Base-by-base conservation (phyloP, 352 stramenopile species). In the Globisporangium cederbergense region DNA sequence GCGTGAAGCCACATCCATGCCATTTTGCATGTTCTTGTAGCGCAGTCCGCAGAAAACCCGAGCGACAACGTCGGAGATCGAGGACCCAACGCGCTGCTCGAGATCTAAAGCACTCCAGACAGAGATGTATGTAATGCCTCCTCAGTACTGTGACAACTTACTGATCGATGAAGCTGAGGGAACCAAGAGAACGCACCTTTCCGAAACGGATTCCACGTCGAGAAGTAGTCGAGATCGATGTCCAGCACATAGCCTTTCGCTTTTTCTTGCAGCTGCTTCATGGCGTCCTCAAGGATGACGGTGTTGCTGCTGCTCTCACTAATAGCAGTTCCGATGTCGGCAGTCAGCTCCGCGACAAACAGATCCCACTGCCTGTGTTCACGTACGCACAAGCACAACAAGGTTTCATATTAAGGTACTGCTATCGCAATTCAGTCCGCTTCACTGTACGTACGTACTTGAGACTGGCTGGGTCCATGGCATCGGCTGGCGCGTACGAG, bases 151-250 rank as follows among this genome's bases (percentile, higher is more conserved):
- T 36, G 32, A 8, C 7, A 36, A 8, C 32, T 36, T 36, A 36
- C 32, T 36, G 32, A 8, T 36, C 32, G 32, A 36, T 0, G 7
- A 36, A 5, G 32, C 4, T 8, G 7, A 36, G 32, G 36, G 16
- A 1, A 51, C n/a, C 7, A 9, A 62, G 22, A 14, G n/a, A 4
- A 25, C n/a, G 4, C 34, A 87, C 81, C 78, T 83, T 76, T 79
- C 11, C 73, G 78, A 53, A 97, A 97, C 7, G 89, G 89, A 42
- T 94, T 89, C 80, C 85, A 90, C 4, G 87, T 95, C 18, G 86
- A 94, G 65, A 96, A 97, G 66, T 93, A 97, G 72, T 97, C 89
- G n/a, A 97, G 64, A 66, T 94, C 91, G 32, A 97, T 86, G 61
- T 97, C 89, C 0, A 97, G 62, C 6, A 97, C 52, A 54, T 75